These are phyloP conservation scores for Cyclotella sp. DNA, from an alignment of 108 stramenopile genomes.

Conservation along the genomic window DNA sequence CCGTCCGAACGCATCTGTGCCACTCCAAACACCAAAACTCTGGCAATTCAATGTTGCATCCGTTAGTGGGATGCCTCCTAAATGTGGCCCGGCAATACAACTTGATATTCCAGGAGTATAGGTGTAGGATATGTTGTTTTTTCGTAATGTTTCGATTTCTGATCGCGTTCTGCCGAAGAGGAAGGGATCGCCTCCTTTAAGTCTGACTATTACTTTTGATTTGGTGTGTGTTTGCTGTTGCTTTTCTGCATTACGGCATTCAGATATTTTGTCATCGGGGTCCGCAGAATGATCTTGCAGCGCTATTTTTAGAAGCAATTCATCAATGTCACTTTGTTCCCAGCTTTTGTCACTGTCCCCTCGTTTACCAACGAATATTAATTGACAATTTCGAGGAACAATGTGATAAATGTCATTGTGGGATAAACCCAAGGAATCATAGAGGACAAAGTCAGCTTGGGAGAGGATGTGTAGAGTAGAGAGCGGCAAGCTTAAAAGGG, in stretches of 20 bases:
- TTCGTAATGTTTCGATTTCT: constrained; percentile 36
- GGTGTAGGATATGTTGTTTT: constrained; percentile 34
- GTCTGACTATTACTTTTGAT: constrained; percentile 26
- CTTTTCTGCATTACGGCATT: background rate
- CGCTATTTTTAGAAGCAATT: constrained; percentile 36
- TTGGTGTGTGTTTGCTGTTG: background rate
- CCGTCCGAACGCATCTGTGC: constrained; percentile 45
- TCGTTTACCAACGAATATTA: constrained; percentile 47
- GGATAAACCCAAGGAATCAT: constrained; percentile 43
- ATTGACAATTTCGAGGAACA: constrained; percentile 34
- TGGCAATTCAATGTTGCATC: constrained; percentile 43
- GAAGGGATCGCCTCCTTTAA: constrained; percentile 52
- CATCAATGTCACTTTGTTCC: constrained; percentile 45
- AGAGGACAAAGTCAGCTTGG: constrained; percentile 42
- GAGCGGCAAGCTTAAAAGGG: constrained; percentile 37
- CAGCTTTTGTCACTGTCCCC: constrained; percentile 37
- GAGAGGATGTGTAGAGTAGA: constrained; percentile 36
- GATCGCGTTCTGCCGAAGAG: constrained; percentile 45
- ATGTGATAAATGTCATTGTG: constrained; percentile 37
- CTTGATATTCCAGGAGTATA: constrained; percentile 44
- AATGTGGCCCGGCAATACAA: constrained; percentile 51
- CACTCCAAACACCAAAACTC: constrained; percentile 55
- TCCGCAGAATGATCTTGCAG: background rate
- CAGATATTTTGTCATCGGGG: background rate
- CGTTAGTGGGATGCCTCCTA: constrained; percentile 49